Evolutionary conservation across 768 basidiomycete genomes (phyloP), one percentile per base, ranked within the genome.

Genomic region (Trametes cubensis): DNA sequence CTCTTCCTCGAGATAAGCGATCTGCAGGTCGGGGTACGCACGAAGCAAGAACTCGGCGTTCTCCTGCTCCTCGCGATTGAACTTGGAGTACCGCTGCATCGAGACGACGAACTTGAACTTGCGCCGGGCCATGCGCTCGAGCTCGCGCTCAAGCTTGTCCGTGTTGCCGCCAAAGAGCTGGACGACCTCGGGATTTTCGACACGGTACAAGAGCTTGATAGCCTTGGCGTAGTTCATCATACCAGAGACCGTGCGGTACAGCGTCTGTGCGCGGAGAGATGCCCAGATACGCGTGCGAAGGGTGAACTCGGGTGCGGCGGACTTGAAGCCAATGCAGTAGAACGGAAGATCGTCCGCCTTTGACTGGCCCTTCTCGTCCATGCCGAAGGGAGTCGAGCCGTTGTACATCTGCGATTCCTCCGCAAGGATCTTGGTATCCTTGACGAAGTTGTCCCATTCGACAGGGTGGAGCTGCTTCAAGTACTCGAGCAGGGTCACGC

Each of bases 201-300:
- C 97, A 59, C 96, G 94, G 75, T 98, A 96, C n/a, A 99, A 84
- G 39, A 99, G 80, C 74, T 99, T 99, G 86, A 99, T 98, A 14
- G 97, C 97, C 80, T 99, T 99, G 67, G 92, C 88, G 75, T 99
- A 98, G 79, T 99, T 99, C 97, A 98, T 98, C 93, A 99, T 98
- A 54, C 97, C 97, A 39, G 97, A 98, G 18, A 99, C 96, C 15
- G 97, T 99, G 66, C 97, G 88, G 74, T 99, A 98, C 20, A 99
- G 85, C 2, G 97, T 99, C 79, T 99, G 97, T 18, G 97, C 97
- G 56, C 97, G 93, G 10, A 99, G 85, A 6, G 96, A 98, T 10
- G 97, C 95, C 97, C 97, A 99, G 70, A 99, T 99, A 73, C 97
- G 89, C 8, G 97, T 99, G 62, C 97, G 94, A 15, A 99, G 84